Conservation (phyloP, 306 rosid genomes). For the Quercus berberidifolia region DNA sequence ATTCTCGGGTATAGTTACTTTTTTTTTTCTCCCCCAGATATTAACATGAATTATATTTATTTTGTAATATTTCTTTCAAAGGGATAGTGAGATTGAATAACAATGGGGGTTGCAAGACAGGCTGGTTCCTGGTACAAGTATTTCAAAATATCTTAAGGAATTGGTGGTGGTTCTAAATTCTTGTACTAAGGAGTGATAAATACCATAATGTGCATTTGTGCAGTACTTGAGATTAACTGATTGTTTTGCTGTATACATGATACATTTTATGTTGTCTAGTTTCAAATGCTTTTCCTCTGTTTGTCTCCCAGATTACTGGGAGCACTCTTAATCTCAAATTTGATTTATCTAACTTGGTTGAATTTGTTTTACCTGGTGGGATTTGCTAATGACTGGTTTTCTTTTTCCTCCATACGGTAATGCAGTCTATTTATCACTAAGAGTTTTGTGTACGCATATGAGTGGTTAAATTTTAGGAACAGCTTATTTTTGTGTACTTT, state of each 20-base stretch:
- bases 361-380: neutral
- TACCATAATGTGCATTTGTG: too few species aligned
- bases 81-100: neutral
- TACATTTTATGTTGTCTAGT: too few species aligned
- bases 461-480: neutral
- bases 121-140: neutral
- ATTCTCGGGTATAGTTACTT: neutral
- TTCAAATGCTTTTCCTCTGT: neutral
- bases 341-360: neutral
- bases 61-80: neutral
- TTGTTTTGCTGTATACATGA: too few species aligned
- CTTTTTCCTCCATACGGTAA: too few species aligned
- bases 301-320: neutral
- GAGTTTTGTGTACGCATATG: neutral
- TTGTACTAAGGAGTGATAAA: too few species aligned
- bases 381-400: neutral
- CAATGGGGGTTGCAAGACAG: neutral
- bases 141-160: neutral
- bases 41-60: neutral
- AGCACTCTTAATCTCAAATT: neutral
- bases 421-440: neutral
- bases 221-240: neutral
- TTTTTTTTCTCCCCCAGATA: neutral
- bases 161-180: neutral
- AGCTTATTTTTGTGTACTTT: neutral